These are phyloP conservation scores for Gaeumannomyces tritici DNA, from an alignment of 2,329 filamentous ascomycete species.

Conservation along the genomic window DNA sequence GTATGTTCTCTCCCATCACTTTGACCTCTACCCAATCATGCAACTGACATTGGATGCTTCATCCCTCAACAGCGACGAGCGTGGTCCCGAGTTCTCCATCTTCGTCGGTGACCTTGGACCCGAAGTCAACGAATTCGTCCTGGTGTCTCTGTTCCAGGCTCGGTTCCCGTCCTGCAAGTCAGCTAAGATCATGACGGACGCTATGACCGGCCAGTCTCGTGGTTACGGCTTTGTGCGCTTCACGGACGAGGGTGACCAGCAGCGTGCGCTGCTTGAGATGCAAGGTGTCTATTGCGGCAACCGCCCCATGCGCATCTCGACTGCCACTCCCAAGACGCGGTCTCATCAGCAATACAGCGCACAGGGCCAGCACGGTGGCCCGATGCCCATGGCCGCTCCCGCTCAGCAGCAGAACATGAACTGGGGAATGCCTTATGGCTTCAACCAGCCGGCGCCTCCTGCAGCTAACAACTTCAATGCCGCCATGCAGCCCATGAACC, in stretches of 20 bases:
- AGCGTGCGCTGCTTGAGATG: slow-evolving; percentile 94
- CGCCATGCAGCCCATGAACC: slow-evolving; percentile 63
- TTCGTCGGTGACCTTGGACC: slow-evolving; percentile 97
- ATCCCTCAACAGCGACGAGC: slow-evolving; percentile 63
- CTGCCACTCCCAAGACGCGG: slow-evolving; percentile 91
- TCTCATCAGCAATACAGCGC: slow-evolving; percentile 26
- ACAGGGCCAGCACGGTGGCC: slow-evolving; percentile 21
- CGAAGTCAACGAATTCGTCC: slow-evolving; percentile 96
- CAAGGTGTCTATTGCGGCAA: slow-evolving; percentile 99
- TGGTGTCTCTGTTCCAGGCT: slow-evolving; percentile 93
- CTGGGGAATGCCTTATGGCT: slow-evolving; percentile 18
- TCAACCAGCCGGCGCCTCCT: slow-evolving; percentile 18
- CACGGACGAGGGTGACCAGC: slow-evolving; percentile 89
- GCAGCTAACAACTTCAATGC: slow-evolving; percentile 11
- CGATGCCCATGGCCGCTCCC: slow-evolving; percentile 25
- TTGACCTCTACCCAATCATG: background rate
- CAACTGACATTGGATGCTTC: slow-evolving; percentile 6
- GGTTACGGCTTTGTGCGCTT: slow-evolving; percentile 98
- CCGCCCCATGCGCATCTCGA: slow-evolving; percentile 96
- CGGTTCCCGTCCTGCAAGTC: slow-evolving; percentile 97
- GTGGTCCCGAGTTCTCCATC: slow-evolving; percentile 91
- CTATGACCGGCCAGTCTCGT: slow-evolving; percentile 92
- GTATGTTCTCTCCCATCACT: slow-evolving; percentile 35
- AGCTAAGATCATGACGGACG: slow-evolving; percentile 99
- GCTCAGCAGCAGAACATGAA: slow-evolving; percentile 34